These are phyloP conservation scores for Cyphellophora attinorum DNA, from an alignment of 2,329 filamentous ascomycete genomes.

Conservation along the genomic window DNA sequence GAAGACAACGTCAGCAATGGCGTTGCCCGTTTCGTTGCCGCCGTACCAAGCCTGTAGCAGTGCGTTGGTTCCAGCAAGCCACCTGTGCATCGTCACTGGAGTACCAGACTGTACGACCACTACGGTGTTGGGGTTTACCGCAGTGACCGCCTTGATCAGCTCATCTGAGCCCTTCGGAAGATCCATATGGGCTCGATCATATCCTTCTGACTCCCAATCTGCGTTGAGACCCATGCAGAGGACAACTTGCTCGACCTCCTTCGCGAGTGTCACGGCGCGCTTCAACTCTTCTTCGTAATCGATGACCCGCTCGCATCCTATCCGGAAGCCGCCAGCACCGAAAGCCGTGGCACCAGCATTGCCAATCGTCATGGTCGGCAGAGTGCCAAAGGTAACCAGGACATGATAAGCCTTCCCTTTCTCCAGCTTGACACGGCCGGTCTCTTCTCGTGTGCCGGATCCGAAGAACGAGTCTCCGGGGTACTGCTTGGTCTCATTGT, in stretches of 20 bases:
- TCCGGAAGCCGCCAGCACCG: slow-evolving; percentile 49
- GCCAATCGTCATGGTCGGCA: slow-evolving; percentile 48
- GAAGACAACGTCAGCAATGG: slow-evolving; percentile 67
- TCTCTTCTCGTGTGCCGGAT: slow-evolving; percentile 54
- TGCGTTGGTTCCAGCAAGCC: slow-evolving; percentile 38
- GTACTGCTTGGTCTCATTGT: slow-evolving; percentile 56
- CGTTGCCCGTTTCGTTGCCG: slow-evolving; percentile 77
- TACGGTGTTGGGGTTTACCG: slow-evolving; percentile 58
- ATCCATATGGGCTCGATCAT: slow-evolving; percentile 49
- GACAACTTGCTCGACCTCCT: slow-evolving; percentile 64
- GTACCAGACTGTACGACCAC: slow-evolving; percentile 72
- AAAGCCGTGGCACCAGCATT: slow-evolving; percentile 39
- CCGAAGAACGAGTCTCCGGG: slow-evolving; percentile 58
- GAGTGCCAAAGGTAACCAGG: slow-evolving; percentile 51
- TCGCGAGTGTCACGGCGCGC: slow-evolving; percentile 58
- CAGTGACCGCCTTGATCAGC: slow-evolving; percentile 54
- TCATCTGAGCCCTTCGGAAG: slow-evolving; percentile 42
- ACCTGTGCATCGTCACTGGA: slow-evolving; percentile 45
- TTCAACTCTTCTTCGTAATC: slow-evolving; percentile 51
- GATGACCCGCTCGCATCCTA: slow-evolving; percentile 52
- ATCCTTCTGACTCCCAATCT: slow-evolving; percentile 73
- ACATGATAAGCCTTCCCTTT: slow-evolving; percentile 51
- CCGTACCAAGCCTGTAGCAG: slow-evolving; percentile 76
- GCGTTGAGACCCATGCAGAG: slow-evolving; percentile 68
- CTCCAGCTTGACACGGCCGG: slow-evolving; percentile 47